Evolutionary conservation across 116 monocot species (phyloP), one percentile per base, ranked within the genome.

Genomic region (Phalaenopsis hybrid): DNA sequence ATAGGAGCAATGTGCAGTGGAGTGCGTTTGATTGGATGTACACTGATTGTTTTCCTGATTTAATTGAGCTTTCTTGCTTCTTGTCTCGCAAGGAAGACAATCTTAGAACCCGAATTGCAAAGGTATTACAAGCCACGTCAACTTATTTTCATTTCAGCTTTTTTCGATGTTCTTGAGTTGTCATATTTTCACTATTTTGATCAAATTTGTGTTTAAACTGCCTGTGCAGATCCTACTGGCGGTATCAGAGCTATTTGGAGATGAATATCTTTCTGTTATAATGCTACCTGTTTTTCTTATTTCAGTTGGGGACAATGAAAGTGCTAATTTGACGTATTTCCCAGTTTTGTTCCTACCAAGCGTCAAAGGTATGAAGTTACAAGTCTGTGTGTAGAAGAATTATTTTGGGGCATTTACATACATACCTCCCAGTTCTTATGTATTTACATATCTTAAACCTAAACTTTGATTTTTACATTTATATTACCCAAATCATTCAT

Each of bases 1-100:
- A 83, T 74, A 99, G 99, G 85, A 93, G 89, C 46, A 89, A 93
- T 86, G 83, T 90, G 72, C 90, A 93, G 61, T 99, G 99, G 99
- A 83, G 92, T 83, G 85, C 85, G 69, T 95, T 99, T 91, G 95
- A 95, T 80, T 99, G 99, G 95, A 84, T 99, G 85, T 93, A 95
- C 46, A 70, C 79, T 81, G 95, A 99, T 49, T 99, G 95, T 80
- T 87, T 99, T 69, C 95, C 92, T 77, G 91, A 93, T 81, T 89
- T 99, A 51, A 94, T 99, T 82, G 93, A 94, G 81, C 91, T 99
- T 84, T 81, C 93, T 44, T 92, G 93, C 81, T 83, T 99, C 74
- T 86, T 99, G 55, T 89, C 99, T 34, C 85, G 85, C 17, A 95
- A 95, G 83, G 95, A 99, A 89, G 99, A 99, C 81, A 91, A 91